phyloP scores from a whole-genome alignment of 2,329 filamentous ascomycete species.

The Parasarocladium wereldwijsianum region DNA sequence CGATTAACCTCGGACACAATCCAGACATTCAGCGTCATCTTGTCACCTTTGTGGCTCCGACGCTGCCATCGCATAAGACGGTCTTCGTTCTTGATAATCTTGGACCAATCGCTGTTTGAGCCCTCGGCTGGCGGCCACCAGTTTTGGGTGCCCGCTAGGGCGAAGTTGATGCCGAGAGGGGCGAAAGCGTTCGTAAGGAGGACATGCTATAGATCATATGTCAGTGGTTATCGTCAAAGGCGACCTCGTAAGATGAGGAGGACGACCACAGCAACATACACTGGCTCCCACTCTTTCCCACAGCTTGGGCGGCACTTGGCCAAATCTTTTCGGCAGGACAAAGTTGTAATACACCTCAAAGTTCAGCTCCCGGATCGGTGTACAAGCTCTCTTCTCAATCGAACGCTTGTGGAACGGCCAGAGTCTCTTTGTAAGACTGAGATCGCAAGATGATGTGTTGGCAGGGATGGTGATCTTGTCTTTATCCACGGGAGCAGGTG shows the following conservation, averaged over 20 bases:
- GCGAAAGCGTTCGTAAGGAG: background rate
- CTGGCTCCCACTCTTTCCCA: no score
- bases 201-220: background rate
- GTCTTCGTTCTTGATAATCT: background rate
- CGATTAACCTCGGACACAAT: background rate
- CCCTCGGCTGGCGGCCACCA: no score
- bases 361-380: background rate
- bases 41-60: background rate
- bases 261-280: no score
- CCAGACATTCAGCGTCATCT: constrained; percentile 1
- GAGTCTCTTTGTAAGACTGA: background rate
- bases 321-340: background rate
- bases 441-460: background rate
- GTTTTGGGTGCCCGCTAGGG: background rate
- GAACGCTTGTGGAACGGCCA: background rate
- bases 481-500: background rate
- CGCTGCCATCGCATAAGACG: background rate
- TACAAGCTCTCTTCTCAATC: background rate
- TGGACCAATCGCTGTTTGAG: background rate
- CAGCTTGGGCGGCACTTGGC: no score
- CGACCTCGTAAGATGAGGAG: background rate
- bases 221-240: background rate
- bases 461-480: background rate
- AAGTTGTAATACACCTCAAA: background rate
- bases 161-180: background rate